Base-by-base conservation (phyloP, 495 filamentous ascomycete genomes). In the Daldinia vernicosa region DNA sequence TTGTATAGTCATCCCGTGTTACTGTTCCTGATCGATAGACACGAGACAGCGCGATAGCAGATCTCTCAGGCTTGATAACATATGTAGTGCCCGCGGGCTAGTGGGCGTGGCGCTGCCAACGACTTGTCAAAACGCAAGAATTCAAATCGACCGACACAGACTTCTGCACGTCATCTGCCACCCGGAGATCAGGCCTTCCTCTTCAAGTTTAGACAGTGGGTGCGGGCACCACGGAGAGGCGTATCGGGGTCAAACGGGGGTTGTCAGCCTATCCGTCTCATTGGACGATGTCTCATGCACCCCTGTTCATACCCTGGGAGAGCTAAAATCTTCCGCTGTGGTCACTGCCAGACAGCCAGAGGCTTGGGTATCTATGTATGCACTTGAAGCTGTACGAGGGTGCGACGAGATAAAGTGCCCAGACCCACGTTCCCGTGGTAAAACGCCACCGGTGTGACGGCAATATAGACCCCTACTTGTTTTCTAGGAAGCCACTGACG, bases 11-110 rank as follows among this genome's bases (percentile, higher is more conserved):
- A 74, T 70, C 60, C 71, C 66, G 71, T 74, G 71, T 74, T 70
- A 74, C 71, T 74, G 71, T 74, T 70, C 71, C 71, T 74, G 71
- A 74, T 73, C 63, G 67, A 74, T 74, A 66, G 70, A 74, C 63
- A 74, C 71, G 67, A 74, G 71, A 70, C 67, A 55, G n/a, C 19
- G 53, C 57, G 71, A 74, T 74, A 74, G 63, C 71, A 70, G 67
- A 67, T 70, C 63, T 65, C 56, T 70, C 57, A 40, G 61, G 62
- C 52, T 74, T 74, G 67, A 74, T 74, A 70, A 70, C 67, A 65
- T 40, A 58, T 56, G 30, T 53, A 30, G 65, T 47, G 39, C 56
- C 60, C 62, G 45, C 56, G 12, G 57, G 11, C 27, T 56, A 52
- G 57, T 22, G 50, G 63, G 66, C 63, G 71, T 60, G 58, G 66